Evolutionary conservation across 768 basidiomycete genomes (phyloP).

Genomic region (Pisolithus sp.): DNA sequence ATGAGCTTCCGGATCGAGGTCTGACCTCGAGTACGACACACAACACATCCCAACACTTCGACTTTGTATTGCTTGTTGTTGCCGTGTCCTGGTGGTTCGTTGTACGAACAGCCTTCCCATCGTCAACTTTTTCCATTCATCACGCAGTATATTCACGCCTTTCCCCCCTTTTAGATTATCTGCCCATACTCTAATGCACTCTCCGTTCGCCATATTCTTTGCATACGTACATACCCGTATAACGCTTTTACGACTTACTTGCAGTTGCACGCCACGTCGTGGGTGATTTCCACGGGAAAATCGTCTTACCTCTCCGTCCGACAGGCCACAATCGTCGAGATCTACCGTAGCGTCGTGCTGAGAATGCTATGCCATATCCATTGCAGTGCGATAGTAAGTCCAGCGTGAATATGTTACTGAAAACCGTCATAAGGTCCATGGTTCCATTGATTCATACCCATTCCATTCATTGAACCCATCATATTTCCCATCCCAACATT

Average conservation of each 20-base stretch:
- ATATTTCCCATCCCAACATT: conserved; percentile 28
- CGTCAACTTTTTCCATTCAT: too few species aligned
- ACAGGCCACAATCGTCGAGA: too few species aligned
- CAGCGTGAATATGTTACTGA: conserved; percentile 12
- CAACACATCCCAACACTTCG: not conserved
- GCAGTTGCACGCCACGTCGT: not conserved
- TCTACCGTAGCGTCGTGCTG: too few species aligned
- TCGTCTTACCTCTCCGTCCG: too few species aligned
- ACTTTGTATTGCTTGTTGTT: not conserved
- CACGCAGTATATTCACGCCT: not conserved
- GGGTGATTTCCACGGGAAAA: too few species aligned
- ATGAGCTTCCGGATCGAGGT: conserved; percentile 64
- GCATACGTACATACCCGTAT: conserved; percentile 21
- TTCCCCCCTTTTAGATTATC: conserved; percentile 39
- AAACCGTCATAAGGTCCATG: conserved; percentile 28
- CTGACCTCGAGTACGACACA: conserved; percentile 5
- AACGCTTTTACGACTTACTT: conserved; percentile 7
- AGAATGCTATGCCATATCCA: too few species aligned
- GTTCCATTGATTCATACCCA: conserved; percentile 37
- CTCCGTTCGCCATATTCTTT: conserved; percentile 16
- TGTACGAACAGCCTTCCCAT: too few species aligned
- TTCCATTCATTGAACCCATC: conserved; percentile 30
- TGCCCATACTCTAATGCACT: conserved; percentile 32
- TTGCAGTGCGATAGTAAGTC: not conserved
- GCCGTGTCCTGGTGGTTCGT: too few species aligned